Conservation (phyloP, 2,329 filamentous ascomycete genomes). For the Clonostachys byssicola region DNA sequence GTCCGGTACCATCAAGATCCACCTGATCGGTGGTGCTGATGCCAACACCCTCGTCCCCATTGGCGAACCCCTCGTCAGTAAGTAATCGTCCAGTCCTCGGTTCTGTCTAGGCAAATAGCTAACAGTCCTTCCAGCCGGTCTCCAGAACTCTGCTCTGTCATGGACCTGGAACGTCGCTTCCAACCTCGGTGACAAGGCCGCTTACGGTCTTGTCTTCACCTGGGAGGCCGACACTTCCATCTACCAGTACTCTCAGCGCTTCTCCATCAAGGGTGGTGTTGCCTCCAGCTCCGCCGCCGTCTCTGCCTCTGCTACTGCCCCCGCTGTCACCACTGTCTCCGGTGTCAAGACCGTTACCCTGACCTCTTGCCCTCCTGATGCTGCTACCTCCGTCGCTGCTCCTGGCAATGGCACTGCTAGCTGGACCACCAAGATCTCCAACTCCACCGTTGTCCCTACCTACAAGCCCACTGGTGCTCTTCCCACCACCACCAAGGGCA, state of each 20-base stretch:
- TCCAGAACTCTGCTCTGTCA: conserved; percentile 36
- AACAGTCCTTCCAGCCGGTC: conserved; percentile 27
- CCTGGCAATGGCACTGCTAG: conserved; percentile 14
- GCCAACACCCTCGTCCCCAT: conserved; percentile 34
- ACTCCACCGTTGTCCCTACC: conserved; percentile 4
- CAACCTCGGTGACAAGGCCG: conserved; percentile 34
- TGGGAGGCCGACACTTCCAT: conserved; percentile 38
- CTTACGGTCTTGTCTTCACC: conserved; percentile 55
- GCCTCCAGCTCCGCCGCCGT: conserved; percentile 9
- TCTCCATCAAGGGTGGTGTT: conserved; percentile 34
- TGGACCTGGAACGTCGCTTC: conserved; percentile 48
- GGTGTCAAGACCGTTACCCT: conserved; percentile 22
- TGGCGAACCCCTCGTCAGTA: conserved; percentile 41
- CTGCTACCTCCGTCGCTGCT: conserved; percentile 14
- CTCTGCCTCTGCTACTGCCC: conserved; percentile 18
- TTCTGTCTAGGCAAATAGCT: neutral
- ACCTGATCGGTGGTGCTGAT: conserved; percentile 47
- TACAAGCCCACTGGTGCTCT: neutral
- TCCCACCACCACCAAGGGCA: neutral
- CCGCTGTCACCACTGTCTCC: conserved; percentile 17
- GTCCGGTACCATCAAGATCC: conserved; percentile 42
- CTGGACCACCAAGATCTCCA: conserved; percentile 10
- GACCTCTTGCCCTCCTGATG: conserved; percentile 9
- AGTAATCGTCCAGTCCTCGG: conserved; percentile 19
- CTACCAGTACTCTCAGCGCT: conserved; percentile 62